phyloP scores from a whole-genome alignment of 2,329 filamentous ascomycete species.

The Calonectria henricotiae region DNA sequence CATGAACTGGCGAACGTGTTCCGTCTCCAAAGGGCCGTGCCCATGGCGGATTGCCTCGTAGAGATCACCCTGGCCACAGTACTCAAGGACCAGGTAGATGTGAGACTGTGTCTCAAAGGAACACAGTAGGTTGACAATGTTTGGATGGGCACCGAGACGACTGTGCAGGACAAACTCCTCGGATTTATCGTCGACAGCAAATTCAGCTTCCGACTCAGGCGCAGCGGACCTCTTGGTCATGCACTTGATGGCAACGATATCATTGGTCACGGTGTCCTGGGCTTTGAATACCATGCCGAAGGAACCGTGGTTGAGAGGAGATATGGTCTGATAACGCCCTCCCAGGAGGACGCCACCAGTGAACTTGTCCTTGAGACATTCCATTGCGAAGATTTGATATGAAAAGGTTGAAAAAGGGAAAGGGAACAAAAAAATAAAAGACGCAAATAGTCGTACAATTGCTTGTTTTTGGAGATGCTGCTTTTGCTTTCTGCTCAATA shows the following conservation, averaged over 20 bases:
- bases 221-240: slow-evolving; percentile 85
- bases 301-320: slow-evolving; percentile 97
- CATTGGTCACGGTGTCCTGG: slow-evolving; percentile 81
- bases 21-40: slow-evolving; percentile 91
- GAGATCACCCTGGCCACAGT: slow-evolving; percentile 93
- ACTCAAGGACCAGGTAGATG: slow-evolving; percentile 93
- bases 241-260: slow-evolving; percentile 96
- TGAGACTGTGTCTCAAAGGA: slow-evolving; percentile 95
- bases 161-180: slow-evolving; percentile 87
- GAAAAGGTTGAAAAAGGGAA: slow-evolving; percentile 42
- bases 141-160: slow-evolving; percentile 84
- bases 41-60: slow-evolving; percentile 96
- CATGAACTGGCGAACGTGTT: slow-evolving; percentile 98
- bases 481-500: slow-evolving; percentile 38
- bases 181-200: slow-evolving; percentile 86
- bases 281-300: slow-evolving; percentile 99
- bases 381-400: slow-evolving; percentile 67
- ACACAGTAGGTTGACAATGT: slow-evolving; percentile 93
- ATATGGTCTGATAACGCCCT: slow-evolving; percentile 91
- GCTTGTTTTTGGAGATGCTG: slow-evolving; percentile 44
- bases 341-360: slow-evolving; percentile 84
- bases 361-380: slow-evolving; percentile 90
- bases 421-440: slow-evolving; percentile 41
- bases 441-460: slow-evolving; percentile 55
- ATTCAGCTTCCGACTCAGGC: slow-evolving; percentile 73